Evolutionary conservation across 179 eudicot genomes (phyloP), one percentile per base, ranked within the genome.

Genomic region (Gypsophila paniculata): DNA sequence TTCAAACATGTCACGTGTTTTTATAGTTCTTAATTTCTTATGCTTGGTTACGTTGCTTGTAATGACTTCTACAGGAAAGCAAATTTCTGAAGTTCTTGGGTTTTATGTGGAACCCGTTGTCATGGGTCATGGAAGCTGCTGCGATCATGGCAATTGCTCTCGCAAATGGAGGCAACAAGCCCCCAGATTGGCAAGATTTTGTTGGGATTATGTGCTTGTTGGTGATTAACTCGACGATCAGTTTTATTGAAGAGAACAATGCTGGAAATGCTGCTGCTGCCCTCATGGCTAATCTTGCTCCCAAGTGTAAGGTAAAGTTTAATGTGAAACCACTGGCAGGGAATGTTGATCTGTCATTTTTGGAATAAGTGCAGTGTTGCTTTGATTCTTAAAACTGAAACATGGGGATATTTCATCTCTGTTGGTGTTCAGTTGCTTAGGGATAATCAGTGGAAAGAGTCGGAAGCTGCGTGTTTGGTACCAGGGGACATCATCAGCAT

Each of bases 231-330:
- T 88, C 92, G 5, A 88, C 92, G 2, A 88, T 88, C 79, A 86
- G 89, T 82, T 88, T 88, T 49, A 84, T 88, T 59, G 92, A 88
- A 74, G 92, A 88, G 68, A 88, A 88, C 82, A 88, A 88, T 69
- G 89, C 92, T 61, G 92, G 92, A n/a, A 88, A 88, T 70, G 92
- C 92, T 39, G 92, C 92, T 48, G 89, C 89, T 22, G 92, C 92
- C 25, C 92, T 88, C 61, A 88, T 88, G 92, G 92, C 92, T 73
- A 84, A 86, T 61, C 86, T 88, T 36, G 92, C 92, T 68, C 92
- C 92, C 2, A 88, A 88, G 77, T 81, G 88, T 13, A 88, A 88
- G 90, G 90, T 87, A 68, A 6, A 1, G 39, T 61, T 34, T 10
- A 60, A 8, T 18, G 8, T 54, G 2, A 58, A 23, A 62, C 46